phyloP scores from a whole-genome alignment of 2,329 filamentous ascomycete genomes.

The Akanthomyces uredinophilus region DNA sequence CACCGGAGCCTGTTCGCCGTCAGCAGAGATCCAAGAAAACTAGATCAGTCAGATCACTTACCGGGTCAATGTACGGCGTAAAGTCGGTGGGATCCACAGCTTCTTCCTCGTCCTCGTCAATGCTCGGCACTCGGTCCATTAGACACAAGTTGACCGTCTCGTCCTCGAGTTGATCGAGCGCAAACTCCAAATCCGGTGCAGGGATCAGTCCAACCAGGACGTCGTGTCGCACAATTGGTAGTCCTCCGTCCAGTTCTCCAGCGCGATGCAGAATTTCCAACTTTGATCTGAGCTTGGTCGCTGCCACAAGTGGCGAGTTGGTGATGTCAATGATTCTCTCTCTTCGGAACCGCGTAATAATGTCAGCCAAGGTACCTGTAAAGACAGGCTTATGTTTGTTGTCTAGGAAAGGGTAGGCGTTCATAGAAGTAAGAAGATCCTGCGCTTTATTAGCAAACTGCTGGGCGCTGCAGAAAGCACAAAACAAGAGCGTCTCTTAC shows the following conservation, averaged over 20 bases:
- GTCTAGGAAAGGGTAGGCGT: conserved; percentile 94
- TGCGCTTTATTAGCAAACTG: conserved; percentile 28
- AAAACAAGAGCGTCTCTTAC: conserved; percentile 38
- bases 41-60: conserved; percentile 33
- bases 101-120: conserved; percentile 59
- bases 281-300: conserved; percentile 70
- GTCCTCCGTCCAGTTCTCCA: conserved; percentile 85
- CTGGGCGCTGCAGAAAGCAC: not conserved
- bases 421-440: conserved; percentile 94
- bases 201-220: conserved; percentile 87
- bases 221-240: conserved; percentile 77
- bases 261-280: conserved; percentile 75
- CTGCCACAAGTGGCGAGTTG: conserved; percentile 71
- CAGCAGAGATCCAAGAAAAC: not conserved
- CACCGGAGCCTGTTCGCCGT: conserved; percentile 62
- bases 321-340: conserved; percentile 87
- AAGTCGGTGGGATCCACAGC: conserved; percentile 72
- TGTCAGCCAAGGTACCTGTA: conserved; percentile 81
- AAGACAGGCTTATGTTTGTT: conserved; percentile 92
- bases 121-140: conserved; percentile 66
- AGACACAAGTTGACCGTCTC: conserved; percentile 71
- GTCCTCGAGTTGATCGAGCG: conserved; percentile 75
- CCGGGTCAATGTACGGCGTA: conserved; percentile 84
- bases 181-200: conserved; percentile 88
- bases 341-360: conserved; percentile 68